These are phyloP conservation scores for Saccharomycopsis amapae DNA, from an alignment of 805 yeast species.

Conservation along the genomic window DNA sequence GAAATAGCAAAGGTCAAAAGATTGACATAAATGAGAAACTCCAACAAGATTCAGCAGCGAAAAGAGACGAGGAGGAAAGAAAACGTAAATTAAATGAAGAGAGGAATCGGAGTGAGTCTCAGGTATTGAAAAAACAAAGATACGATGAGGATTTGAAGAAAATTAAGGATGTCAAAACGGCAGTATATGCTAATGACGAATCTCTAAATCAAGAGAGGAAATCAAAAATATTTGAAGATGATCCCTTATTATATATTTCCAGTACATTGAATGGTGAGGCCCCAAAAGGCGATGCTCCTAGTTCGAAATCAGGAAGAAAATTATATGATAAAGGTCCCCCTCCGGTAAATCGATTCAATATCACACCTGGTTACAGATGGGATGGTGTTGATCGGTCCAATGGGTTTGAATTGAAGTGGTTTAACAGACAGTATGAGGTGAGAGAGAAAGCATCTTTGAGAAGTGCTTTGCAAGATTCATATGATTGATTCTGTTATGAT, in stretches of 20 bases:
- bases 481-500: not conserved
- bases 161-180: constrained; percentile 7
- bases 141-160: constrained; percentile 1
- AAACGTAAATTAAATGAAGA: constrained; percentile 2
- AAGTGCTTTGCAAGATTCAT: not conserved
- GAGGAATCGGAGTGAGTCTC: constrained; percentile 1
- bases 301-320: constrained; percentile 40
- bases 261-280: constrained; percentile 18
- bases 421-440: constrained; percentile 27
- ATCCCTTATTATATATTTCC: constrained; percentile 19
- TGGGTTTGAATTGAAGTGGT: constrained; percentile 70
- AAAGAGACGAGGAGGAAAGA: constrained; percentile 2
- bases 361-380: constrained; percentile 80
- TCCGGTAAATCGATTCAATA: constrained; percentile 66
- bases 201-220: constrained; percentile 11
- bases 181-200: constrained; percentile 12
- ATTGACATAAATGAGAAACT: constrained; percentile 8
- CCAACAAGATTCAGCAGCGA: constrained; percentile 1
- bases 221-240: constrained; percentile 13
- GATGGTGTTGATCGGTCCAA: constrained; percentile 87
- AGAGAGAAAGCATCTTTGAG: constrained; percentile 1
- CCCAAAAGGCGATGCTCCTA: constrained; percentile 17
- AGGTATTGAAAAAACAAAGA: constrained; percentile 5
- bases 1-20: constrained; percentile 9
- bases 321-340: constrained; percentile 37